Percentiles rank a stretch among this genome's conserved stretches.
Evolutionary conservation across 352 stramenopile genomes (phyloP).

Genomic region (Phytophthora lateralis): DNA sequence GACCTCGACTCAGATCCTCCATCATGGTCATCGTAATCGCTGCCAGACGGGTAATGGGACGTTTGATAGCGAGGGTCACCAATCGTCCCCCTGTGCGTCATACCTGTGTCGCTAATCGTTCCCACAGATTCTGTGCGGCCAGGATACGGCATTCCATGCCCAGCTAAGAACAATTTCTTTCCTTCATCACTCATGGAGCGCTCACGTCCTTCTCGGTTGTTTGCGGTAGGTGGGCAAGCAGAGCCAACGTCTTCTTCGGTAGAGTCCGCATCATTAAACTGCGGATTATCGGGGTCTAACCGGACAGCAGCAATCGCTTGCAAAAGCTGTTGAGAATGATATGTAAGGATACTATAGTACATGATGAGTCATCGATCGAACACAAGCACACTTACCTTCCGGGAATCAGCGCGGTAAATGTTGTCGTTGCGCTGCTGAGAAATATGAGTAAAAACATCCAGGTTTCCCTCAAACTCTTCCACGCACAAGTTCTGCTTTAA

Average conservation of each 20-base stretch:
- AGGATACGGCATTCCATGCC: slow-evolving; percentile 42
- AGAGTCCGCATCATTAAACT: slow-evolving; percentile 70
- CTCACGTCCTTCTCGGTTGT: slow-evolving; percentile 66
- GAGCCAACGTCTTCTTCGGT: slow-evolving; percentile 57
- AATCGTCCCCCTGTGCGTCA: slow-evolving; percentile 34
- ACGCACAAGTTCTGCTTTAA: slow-evolving; percentile 83
- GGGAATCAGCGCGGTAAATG: slow-evolving; percentile 79
- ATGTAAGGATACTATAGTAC: neutral
- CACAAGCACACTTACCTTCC: slow-evolving; percentile 50
- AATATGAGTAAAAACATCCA: slow-evolving; percentile 81
- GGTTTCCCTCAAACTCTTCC: slow-evolving; percentile 79
- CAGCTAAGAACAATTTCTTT: slow-evolving; percentile 78
- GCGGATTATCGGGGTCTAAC: slow-evolving; percentile 77
- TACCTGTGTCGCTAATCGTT: slow-evolving; percentile 36
- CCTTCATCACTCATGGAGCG: slow-evolving; percentile 86
- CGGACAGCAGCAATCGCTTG: slow-evolving; percentile 83
- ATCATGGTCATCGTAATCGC: slow-evolving; percentile 64
- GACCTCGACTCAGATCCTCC: slow-evolving; percentile 53
- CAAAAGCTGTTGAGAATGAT: slow-evolving; percentile 45
- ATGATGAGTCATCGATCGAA: neutral
- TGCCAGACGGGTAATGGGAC: slow-evolving; percentile 56
- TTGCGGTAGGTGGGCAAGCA: slow-evolving; percentile 67
- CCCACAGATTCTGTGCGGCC: slow-evolving; percentile 35
- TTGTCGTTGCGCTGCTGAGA: slow-evolving; percentile 86
- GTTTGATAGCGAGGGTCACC: slow-evolving; percentile 46